phyloP scores from a whole-genome alignment of 352 stramenopile species.

The Pythium brachiatum region DNA sequence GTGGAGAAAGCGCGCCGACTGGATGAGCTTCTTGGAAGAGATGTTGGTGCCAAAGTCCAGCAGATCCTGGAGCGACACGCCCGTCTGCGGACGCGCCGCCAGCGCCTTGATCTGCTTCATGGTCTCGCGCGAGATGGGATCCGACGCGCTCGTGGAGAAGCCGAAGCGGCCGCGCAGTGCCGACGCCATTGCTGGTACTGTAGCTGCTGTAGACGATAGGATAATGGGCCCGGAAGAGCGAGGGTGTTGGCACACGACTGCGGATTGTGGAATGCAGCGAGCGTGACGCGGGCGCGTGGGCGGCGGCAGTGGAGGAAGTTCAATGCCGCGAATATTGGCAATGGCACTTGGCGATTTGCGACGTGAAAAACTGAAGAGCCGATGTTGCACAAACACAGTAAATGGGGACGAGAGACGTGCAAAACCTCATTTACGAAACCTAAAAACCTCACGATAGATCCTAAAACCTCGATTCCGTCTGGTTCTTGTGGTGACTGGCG shows the following conservation, averaged over 20 bases:
- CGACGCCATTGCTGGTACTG: constrained; percentile 11
- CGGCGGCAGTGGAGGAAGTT: background rate
- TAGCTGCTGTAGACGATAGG: background rate
- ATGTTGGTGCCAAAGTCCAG: constrained; percentile 86
- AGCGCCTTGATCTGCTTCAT: constrained; percentile 67
- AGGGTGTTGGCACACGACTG: background rate
- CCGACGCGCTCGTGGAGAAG: constrained; percentile 25
- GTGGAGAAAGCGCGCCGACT: constrained; percentile 96
- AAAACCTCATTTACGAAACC: constrained; percentile 4
- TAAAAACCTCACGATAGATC: background rate
- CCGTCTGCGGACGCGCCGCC: constrained; percentile 73
- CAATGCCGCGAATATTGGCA: constrained; percentile 13
- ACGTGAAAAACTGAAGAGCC: constrained; percentile 4
- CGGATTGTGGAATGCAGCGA: constrained; percentile 3
- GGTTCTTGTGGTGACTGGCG: constrained; percentile 20
- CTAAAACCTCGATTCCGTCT: constrained; percentile 22
- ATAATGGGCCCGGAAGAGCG: no score
- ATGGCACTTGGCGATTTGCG: constrained; percentile 10
- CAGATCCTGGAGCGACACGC: constrained; percentile 85
- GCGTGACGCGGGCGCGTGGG: background rate
- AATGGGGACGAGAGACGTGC: background rate
- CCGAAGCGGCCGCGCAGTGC: constrained; percentile 28
- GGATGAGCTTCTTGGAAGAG: constrained; percentile 83
- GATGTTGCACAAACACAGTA: constrained; percentile 25
- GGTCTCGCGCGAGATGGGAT: constrained; percentile 31